Evolutionary conservation across 2,329 filamentous ascomycete genomes (phyloP).

Genomic region (Pyricularia sp.): DNA sequence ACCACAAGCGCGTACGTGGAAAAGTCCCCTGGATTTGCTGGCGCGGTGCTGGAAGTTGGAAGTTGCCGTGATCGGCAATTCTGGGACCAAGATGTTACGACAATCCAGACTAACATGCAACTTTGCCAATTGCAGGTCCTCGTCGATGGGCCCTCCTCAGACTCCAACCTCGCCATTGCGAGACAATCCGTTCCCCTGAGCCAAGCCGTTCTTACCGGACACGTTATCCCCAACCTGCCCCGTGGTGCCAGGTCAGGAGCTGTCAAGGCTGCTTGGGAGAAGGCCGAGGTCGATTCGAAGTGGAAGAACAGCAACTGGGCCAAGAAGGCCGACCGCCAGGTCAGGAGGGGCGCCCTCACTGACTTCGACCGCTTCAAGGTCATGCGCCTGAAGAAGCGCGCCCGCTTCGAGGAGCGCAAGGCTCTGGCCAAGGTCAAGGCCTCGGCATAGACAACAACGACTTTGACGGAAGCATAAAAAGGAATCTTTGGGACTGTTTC

Average conservation of each 20-base stretch:
- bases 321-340: constrained; percentile 80
- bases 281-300: constrained; percentile 83
- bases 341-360: constrained; percentile 82
- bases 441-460: constrained; percentile 49
- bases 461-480: constrained; percentile 1
- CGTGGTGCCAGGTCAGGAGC: constrained; percentile 73
- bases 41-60: constrained; percentile 7
- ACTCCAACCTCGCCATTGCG: constrained; percentile 69
- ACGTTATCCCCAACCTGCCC: constrained; percentile 79
- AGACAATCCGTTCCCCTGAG: constrained; percentile 79
- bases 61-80: not conserved
- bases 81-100: not conserved
- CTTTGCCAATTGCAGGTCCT: constrained; percentile 57
- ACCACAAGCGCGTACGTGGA: constrained; percentile 97
- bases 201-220: constrained; percentile 79
- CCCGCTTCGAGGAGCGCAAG: constrained; percentile 97
- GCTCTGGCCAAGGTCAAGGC: constrained; percentile 87
- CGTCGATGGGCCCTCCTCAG: constrained; percentile 85
- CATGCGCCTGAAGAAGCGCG: constrained; percentile 98
- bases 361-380: constrained; percentile 99
- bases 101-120: constrained; percentile 6
- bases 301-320: constrained; percentile 89
- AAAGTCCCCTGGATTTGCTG: constrained; percentile 8
- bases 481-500: constrained; percentile 1
- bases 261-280: constrained; percentile 85